Evolutionary conservation across 31 red algal species (phyloP).

Genomic region (Asparagopsis taxiformis): DNA sequence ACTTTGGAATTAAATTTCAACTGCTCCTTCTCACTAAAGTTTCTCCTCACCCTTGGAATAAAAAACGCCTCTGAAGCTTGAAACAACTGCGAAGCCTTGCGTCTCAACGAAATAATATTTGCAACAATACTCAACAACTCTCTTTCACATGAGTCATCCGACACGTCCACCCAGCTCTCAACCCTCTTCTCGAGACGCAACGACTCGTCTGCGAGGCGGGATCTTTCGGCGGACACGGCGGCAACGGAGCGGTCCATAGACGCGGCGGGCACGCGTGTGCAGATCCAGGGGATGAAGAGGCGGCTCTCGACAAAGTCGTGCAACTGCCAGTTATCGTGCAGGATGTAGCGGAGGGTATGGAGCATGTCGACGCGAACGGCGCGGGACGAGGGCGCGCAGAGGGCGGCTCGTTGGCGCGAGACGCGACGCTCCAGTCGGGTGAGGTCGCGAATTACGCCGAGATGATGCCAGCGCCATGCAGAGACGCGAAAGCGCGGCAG

Average conservation of each 20-base stretch:
- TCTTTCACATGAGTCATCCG: conserved; percentile 12
- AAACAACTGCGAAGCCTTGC: conserved; percentile 26
- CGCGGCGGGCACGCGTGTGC: not conserved
- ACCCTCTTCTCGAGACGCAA: conserved; percentile 5
- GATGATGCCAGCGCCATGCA: conserved; percentile 65
- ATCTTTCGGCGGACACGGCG: conserved; percentile 1
- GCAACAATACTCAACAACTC: conserved; percentile 19
- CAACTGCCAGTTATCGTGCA: conserved; percentile 47
- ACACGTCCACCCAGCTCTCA: conserved; percentile 12
- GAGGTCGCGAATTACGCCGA: conserved; percentile 50
- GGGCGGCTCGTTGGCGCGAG: not conserved
- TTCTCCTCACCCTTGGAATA: conserved; percentile 14
- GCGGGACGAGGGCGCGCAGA: conserved; percentile 7
- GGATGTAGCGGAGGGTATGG: conserved; percentile 39
- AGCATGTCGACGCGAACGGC: conserved; percentile 23
- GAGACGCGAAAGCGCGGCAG: conserved; percentile 35
- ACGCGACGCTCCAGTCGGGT: conserved; percentile 22
- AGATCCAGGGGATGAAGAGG: conserved; percentile 47
- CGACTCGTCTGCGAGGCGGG: conserved; percentile 7
- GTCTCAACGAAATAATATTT: conserved; percentile 5
- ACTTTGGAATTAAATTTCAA: conserved; percentile 32
- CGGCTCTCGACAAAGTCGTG: conserved; percentile 36
- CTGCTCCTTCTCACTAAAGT: conserved; percentile 36
- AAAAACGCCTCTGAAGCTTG: conserved; percentile 40
- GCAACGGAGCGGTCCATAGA: not conserved